A percentile compares a stretch with the other conserved stretches of the same genome.
These are phyloP conservation scores for Phytopythium boreale DNA, from an alignment of 352 stramenopile genomes.

Conservation along the genomic window DNA sequence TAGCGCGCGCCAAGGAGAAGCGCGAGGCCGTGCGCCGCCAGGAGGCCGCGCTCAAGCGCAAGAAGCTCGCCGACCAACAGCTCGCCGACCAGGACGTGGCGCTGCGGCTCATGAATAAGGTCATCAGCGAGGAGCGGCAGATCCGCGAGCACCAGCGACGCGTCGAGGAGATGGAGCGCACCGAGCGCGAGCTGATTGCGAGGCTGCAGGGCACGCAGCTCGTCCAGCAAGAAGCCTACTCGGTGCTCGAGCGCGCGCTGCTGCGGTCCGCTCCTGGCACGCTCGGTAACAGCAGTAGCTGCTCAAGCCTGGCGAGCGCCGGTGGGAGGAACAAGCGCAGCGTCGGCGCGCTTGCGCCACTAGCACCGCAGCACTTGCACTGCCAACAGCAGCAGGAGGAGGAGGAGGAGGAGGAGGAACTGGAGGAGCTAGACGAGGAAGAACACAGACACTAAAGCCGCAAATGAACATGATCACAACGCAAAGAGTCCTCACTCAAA, in stretches of 20 bases:
- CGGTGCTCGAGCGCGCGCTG: slow-evolving; percentile 64
- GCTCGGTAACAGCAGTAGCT: background rate
- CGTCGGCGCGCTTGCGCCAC: background rate
- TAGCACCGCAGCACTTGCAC: background rate
- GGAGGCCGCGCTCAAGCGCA: slow-evolving; percentile 56
- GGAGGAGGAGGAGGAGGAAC: background rate
- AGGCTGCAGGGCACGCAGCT: slow-evolving; percentile 68
- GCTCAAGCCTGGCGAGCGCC: background rate
- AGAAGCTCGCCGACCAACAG: slow-evolving; percentile 35
- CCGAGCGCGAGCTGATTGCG: slow-evolving; percentile 60
- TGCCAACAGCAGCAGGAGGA: background rate
- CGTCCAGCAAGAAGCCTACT: slow-evolving; percentile 70
- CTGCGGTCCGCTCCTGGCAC: slow-evolving; percentile 21
- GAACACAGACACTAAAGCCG: background rate
- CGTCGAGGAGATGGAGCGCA: slow-evolving; percentile 65
- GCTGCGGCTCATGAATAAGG: slow-evolving; percentile 59
- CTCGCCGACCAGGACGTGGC: slow-evolving; percentile 49
- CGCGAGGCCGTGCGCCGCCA: slow-evolving; percentile 46
- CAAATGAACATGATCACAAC: background rate
- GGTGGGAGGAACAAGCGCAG: background rate
- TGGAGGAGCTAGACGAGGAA: background rate
- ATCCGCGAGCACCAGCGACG: slow-evolving; percentile 50
- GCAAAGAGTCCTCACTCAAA: background rate
- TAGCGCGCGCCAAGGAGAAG: slow-evolving; percentile 54
- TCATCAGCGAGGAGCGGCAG: slow-evolving; percentile 54